Evolutionary conservation across 2,329 filamentous ascomycete genomes (phyloP), one percentile per base, ranked within the genome.

Genomic region (Pyrenophora tritici-repentis): DNA sequence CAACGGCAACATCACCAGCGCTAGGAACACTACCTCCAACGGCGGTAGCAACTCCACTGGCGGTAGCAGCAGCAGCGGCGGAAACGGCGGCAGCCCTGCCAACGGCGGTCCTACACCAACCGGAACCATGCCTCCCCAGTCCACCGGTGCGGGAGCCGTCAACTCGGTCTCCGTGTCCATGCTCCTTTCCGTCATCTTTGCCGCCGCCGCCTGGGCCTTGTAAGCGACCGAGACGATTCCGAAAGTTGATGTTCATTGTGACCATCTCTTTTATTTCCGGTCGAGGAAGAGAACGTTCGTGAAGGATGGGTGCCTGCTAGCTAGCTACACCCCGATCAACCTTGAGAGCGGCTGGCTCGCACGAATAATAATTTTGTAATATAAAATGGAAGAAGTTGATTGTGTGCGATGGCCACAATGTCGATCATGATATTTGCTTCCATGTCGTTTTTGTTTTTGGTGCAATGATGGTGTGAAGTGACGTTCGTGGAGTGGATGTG

Each of bases 111-210:
- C 36, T 43, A 32, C 42, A 32, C 22, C n/a, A 39, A 38, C 24
- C 33, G 34, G 34, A 10, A 17, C 49, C 12, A n/a, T 26, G 16
- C 36, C 26, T 14, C 34, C 47, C 10, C 34, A 37, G 9, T 40
- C 45, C 33, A 53, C 48, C 16, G 53, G 54, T 32, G 59, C 52
- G 0, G 54, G 53, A 38, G 55, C 56, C 20, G 34, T 45, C 29
- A 58, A 44, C 14, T 60, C 62, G 2, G 56, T 64, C 55, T 58
- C 59, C 22, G 62, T 63, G 56, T 57, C 62, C 22, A 59, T 68
- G 56, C 61, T 49, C 9, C 42, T 68, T 33, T 67, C 65, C 3
- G 58, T 63, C n/a, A 56, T 67, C 42, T 65, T 67, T 20, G 64
- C 63, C 12, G 43, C 57, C 6, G 63, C 61, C 41, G 55, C 59